phyloP scores from a whole-genome alignment of 202 grass and related monocot genomes.

The Digitaria exilis region DNA sequence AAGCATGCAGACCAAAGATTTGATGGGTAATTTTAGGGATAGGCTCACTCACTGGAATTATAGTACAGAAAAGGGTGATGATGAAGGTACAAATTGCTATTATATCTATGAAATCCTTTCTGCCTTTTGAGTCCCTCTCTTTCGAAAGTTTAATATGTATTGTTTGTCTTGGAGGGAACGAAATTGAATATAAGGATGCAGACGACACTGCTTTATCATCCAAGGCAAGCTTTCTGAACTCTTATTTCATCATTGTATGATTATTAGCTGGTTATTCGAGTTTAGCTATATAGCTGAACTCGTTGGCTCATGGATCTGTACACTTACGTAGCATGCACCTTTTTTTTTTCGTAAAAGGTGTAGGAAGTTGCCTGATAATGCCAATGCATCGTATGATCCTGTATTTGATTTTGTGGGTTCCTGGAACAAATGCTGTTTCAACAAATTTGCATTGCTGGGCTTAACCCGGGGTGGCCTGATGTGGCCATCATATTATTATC shows the following conservation, averaged over 20 bases:
- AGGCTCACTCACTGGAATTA: neutral
- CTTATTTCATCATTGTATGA: too few relatives aligned
- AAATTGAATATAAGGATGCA: neutral
- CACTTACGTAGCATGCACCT: too few relatives aligned
- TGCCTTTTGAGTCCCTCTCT: neutral
- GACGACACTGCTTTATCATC: neutral
- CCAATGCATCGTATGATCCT: too few relatives aligned
- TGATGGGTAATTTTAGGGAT: neutral
- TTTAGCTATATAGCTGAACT: too few relatives aligned
- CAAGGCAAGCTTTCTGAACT: neutral
- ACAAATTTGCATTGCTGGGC: too few relatives aligned
- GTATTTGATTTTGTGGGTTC: too few relatives aligned
- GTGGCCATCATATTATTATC: too few relatives aligned
- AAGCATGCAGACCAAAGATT: neutral
- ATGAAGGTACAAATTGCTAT: neutral
- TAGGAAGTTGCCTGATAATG: too few relatives aligned
- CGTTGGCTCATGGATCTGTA: too few relatives aligned
- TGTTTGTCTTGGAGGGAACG: neutral
- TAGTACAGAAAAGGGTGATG: neutral
- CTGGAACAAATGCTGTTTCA: too few relatives aligned
- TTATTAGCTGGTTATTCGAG: neutral
- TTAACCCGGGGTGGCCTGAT: too few relatives aligned
- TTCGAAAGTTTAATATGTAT: neutral
- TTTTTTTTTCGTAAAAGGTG: too few relatives aligned
- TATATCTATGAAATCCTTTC: neutral